A percentile compares a stretch with the other conserved stretches of the same genome.
These are phyloP conservation scores for Saururus chinensis DNA, from an alignment of 164 flowering plant species.

Conservation along the genomic window DNA sequence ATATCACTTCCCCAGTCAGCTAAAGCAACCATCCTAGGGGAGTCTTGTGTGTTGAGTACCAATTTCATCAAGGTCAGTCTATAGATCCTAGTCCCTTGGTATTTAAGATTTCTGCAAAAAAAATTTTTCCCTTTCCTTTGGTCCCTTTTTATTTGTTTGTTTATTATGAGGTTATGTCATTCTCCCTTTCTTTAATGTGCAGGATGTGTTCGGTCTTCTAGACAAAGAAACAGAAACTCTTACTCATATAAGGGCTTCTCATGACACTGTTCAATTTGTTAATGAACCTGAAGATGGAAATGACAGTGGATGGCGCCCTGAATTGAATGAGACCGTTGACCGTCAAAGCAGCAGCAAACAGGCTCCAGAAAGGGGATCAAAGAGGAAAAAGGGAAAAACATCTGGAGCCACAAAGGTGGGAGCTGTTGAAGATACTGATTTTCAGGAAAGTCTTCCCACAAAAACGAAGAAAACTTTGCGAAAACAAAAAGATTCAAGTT, in stretches of 20 bases:
- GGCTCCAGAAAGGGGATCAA: conserved; percentile 52
- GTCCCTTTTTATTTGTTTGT: conserved; percentile 13
- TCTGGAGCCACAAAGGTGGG: conserved; percentile 33
- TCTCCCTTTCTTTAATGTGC: background rate
- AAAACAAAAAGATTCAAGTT: conserved; percentile 50
- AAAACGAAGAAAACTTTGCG: conserved; percentile 75
- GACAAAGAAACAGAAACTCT: conserved; percentile 55
- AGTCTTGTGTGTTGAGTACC: conserved; percentile 58
- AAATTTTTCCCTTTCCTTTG: background rate
- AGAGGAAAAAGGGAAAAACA: conserved; percentile 74
- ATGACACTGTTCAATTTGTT: conserved; percentile 16
- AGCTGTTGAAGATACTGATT: conserved; percentile 39
- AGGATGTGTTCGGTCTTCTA: conserved; percentile 59
- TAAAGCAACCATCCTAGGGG: conserved; percentile 65
- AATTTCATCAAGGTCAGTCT: conserved; percentile 63
- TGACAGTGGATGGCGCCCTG: conserved; percentile 25
- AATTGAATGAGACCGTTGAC: conserved; percentile 33
- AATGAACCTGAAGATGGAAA: conserved; percentile 35
- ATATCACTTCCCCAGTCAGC: conserved; percentile 41
- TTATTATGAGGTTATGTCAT: conserved; percentile 1
- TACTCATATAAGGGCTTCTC: conserved; percentile 23
- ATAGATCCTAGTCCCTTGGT: background rate
- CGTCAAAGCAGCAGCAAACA: conserved; percentile 34
- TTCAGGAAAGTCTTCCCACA: conserved; percentile 34
- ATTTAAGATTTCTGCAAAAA: background rate